Conservation (phyloP, 331 rosid species). For the Arachis monticola region DNA sequence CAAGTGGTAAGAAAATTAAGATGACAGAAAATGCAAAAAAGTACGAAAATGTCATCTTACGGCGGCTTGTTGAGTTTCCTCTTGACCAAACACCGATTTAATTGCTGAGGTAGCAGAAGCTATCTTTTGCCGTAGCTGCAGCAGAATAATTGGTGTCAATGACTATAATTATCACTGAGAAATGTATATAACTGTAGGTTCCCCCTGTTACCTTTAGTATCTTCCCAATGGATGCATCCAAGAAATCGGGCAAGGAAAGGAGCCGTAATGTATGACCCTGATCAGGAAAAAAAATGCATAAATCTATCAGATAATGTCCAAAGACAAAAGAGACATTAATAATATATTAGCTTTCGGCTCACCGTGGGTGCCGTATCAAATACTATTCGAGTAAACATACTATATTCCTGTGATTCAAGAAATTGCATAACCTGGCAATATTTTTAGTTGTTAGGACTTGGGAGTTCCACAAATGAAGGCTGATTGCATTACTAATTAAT, state of each 20-base stretch:
- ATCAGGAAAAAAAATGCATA: constrained; percentile 22
- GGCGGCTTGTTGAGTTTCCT: constrained; percentile 55
- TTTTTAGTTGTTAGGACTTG: constrained; percentile 29
- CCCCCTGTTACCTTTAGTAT: constrained; percentile 65
- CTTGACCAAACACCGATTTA: constrained; percentile 88
- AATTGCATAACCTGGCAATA: constrained; percentile 90
- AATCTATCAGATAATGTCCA: constrained; percentile 19
- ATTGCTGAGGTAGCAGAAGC: constrained; percentile 97
- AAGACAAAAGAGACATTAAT: constrained; percentile 30
- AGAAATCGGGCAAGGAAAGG: constrained; percentile 60
- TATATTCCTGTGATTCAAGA: constrained; percentile 77
- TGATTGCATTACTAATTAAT: constrained; percentile 5
- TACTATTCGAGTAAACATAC: constrained; percentile 88
- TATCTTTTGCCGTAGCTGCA: constrained; percentile 87
- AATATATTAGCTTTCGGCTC: constrained; percentile 42
- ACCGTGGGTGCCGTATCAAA: constrained; percentile 99
- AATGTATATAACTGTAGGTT: background rate
- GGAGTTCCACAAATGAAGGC: background rate
- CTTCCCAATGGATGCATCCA: constrained; percentile 95
- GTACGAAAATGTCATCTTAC: constrained; percentile 53
- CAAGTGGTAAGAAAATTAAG: constrained; percentile 31
- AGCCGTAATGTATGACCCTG: constrained; percentile 85
- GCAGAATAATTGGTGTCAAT: constrained; percentile 41
- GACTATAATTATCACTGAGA: constrained; percentile 21
- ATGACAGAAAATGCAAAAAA: constrained; percentile 36